A percentile compares a stretch with the other conserved stretches of the same genome.
These are phyloP conservation scores for Blastobotrys serpentis DNA, from an alignment of 1,139 yeast species.

Conservation along the genomic window DNA sequence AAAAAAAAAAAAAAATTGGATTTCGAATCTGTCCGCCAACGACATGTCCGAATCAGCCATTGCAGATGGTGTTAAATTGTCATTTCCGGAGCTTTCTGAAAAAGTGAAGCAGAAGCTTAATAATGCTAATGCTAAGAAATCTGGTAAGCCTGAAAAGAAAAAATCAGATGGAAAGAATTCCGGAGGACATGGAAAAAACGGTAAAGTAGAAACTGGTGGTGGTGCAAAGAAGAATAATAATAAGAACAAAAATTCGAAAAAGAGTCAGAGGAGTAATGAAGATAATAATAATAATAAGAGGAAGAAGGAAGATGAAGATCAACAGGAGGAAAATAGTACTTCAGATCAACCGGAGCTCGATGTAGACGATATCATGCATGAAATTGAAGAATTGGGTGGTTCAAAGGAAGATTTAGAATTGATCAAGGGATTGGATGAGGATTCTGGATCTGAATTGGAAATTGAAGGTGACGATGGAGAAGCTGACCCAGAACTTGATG, in stretches of 20 bases:
- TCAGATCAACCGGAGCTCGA: conserved; percentile 1
- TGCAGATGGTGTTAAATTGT: conserved; percentile 18
- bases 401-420: conserved; percentile 62
- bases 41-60: conserved; percentile 12
- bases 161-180: conserved; percentile 11
- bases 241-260: conserved; percentile 11
- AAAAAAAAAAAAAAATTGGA: not conserved
- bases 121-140: conserved; percentile 19
- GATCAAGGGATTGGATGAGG: conserved; percentile 46
- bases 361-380: conserved; percentile 25
- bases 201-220: conserved; percentile 17
- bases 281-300: conserved; percentile 4
- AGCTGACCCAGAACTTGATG: conserved; percentile 26
- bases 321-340: conserved; percentile 2
- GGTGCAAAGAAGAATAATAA: conserved; percentile 22
- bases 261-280: too few species aligned
- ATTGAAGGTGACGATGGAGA: conserved; percentile 34
- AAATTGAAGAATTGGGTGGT: conserved; percentile 55
- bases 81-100: conserved; percentile 23
- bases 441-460: conserved; percentile 50
- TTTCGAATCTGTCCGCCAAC: not conserved
- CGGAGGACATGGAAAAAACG: conserved; percentile 26
- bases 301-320: conserved; percentile 2
- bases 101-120: conserved; percentile 26
- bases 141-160: conserved; percentile 26